Evolutionary conservation across 805 yeast genomes (phyloP).

Genomic region (Dipodascus albidus): DNA sequence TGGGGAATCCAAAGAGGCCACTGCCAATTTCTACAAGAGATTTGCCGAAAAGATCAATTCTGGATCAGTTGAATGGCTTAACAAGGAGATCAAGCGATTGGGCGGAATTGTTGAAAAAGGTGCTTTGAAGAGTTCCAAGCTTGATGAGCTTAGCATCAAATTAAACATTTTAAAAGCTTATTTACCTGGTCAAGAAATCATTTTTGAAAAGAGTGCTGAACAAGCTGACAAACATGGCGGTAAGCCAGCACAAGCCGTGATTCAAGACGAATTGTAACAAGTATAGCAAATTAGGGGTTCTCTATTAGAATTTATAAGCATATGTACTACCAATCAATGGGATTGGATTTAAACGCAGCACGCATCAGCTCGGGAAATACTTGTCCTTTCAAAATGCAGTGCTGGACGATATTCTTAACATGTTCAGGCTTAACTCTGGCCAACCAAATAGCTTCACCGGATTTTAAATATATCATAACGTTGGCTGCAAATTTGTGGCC

Average conservation of each 20-base stretch:
- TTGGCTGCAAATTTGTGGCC: conserved; percentile 95
- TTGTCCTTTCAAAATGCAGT: conserved; percentile 54
- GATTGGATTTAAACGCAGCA: conserved; percentile 25
- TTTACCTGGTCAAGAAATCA: not conserved
- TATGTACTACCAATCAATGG: conserved; percentile 24
- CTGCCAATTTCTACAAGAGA: conserved; percentile 15
- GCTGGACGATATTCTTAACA: conserved; percentile 61
- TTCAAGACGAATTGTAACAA: not conserved
- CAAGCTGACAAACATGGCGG: not conserved
- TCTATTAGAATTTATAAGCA: not conserved
- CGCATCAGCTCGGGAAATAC: conserved; percentile 67
- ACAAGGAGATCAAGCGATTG: conserved; percentile 37
- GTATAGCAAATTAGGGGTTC: not conserved
- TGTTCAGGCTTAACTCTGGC: conserved; percentile 77
- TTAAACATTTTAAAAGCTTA: conserved; percentile 36
- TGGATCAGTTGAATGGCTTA: conserved; percentile 28
- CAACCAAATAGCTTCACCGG: conserved; percentile 77
- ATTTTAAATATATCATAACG: conserved; percentile 58
- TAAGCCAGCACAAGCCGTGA: conserved; percentile 1
- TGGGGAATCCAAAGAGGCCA: not conserved
- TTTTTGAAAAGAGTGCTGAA: not conserved
- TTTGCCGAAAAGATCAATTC: conserved; percentile 19
- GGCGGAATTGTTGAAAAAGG: conserved; percentile 29
- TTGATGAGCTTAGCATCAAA: conserved; percentile 42
- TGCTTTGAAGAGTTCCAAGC: conserved; percentile 29